A percentile compares a stretch with the other conserved stretches of the same genome.
phyloP scores from a whole-genome alignment of 495 filamentous ascomycete species.

The Aspergillus sclerotioniger region DNA sequence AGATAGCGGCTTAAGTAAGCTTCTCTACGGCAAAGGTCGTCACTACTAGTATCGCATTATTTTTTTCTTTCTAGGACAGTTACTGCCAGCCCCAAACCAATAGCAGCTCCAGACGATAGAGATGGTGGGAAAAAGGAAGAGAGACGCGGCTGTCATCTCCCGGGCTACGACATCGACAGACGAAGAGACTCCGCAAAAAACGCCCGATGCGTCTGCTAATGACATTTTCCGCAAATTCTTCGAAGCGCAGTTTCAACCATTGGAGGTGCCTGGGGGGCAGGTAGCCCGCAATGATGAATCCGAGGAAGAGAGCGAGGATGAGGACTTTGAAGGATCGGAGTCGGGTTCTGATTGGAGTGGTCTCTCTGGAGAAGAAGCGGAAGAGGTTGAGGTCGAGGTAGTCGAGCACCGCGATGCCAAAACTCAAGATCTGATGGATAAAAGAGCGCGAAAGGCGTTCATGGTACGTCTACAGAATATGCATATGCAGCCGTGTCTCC shows the following conservation, averaged over 20 bases:
- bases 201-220: conserved; percentile 28
- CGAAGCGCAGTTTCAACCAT: conserved; percentile 79
- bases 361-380: conserved; percentile 49
- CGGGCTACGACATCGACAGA: conserved; percentile 22
- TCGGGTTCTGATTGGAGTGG: conserved; percentile 64
- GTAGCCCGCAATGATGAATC: conserved; percentile 12
- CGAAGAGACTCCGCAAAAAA: conserved; percentile 13
- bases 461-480: conserved; percentile 53
- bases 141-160: conserved; percentile 36
- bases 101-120: conserved; percentile 10
- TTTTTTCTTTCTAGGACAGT: background rate
- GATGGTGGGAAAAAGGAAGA: conserved; percentile 41
- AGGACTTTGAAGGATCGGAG: conserved; percentile 18
- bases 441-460: conserved; percentile 72
- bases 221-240: conserved; percentile 77
- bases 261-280: conserved; percentile 40
- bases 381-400: conserved; percentile 52
- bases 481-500: background rate
- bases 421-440: conserved; percentile 47
- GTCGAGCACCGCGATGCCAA: conserved; percentile 57
- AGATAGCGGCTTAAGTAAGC: conserved; percentile 1
- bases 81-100: background rate
- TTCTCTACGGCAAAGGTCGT: background rate
- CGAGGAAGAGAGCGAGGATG: conserved; percentile 29
- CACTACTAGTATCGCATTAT: background rate